Evolutionary conservation across 2,329 filamentous ascomycete genomes (phyloP).

Genomic region (Emericellopsis cladophorae): DNA sequence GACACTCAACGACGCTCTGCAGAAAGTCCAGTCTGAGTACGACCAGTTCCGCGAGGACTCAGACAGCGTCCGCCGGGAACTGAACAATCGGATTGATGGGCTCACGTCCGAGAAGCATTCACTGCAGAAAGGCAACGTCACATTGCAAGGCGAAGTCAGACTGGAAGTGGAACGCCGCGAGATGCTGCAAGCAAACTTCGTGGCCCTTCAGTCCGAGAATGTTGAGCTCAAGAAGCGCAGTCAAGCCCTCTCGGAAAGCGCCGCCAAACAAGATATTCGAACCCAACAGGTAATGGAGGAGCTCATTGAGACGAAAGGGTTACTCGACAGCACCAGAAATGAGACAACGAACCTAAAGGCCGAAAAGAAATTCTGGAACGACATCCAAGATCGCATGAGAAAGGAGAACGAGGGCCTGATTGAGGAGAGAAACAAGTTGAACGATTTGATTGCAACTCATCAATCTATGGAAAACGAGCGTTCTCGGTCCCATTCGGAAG

Average conservation of each 20-base stretch:
- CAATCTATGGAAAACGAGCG: slow-evolving; percentile 89
- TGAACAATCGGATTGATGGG: slow-evolving; percentile 75
- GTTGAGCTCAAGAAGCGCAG: slow-evolving; percentile 74
- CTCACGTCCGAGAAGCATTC: slow-evolving; percentile 72
- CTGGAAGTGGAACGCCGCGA: slow-evolving; percentile 76
- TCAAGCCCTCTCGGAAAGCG: slow-evolving; percentile 63
- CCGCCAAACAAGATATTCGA: slow-evolving; percentile 79
- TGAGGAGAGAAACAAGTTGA: slow-evolving; percentile 75
- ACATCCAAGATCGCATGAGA: slow-evolving; percentile 75
- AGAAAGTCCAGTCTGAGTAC: slow-evolving; percentile 80
- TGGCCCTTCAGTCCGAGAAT: slow-evolving; percentile 74
- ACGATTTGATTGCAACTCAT: slow-evolving; percentile 68
- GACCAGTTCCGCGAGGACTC: slow-evolving; percentile 84
- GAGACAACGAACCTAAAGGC: slow-evolving; percentile 90
- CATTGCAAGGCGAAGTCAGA: slow-evolving; percentile 66
- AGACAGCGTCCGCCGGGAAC: slow-evolving; percentile 62
- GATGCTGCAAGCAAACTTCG: slow-evolving; percentile 81
- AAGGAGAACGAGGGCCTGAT: slow-evolving; percentile 79
- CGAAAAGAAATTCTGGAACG: slow-evolving; percentile 89
- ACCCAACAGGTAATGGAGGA: slow-evolving; percentile 91
- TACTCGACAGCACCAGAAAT: slow-evolving; percentile 76
- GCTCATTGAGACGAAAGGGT: slow-evolving; percentile 69
- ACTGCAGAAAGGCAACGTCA: slow-evolving; percentile 71
- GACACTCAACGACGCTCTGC: slow-evolving; percentile 61
- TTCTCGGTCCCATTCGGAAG: slow-evolving; percentile 72